Evolutionary conservation across 2,329 filamentous ascomycete species (phyloP).

Genomic region (Ploettnerulaceae sp.): DNA sequence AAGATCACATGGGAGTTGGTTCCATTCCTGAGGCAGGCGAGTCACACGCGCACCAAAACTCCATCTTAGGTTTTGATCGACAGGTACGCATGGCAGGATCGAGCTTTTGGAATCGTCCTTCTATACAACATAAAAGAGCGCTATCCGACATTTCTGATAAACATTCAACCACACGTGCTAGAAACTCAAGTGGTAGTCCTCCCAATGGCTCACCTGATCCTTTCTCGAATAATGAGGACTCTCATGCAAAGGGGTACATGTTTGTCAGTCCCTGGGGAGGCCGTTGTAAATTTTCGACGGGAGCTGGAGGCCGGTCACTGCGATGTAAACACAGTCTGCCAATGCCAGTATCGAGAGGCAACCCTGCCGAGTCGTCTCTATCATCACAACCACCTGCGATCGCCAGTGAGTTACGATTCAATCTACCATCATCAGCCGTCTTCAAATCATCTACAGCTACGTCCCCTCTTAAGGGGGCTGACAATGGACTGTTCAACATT

Average conservation of each 20-base stretch:
- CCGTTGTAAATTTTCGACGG: slow-evolving; percentile 78
- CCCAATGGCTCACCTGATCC: not conserved
- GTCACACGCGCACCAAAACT: slow-evolving; percentile 2
- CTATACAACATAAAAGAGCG: slow-evolving; percentile 25
- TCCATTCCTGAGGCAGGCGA: not conserved
- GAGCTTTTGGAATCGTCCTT: slow-evolving; percentile 26
- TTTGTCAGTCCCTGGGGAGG: slow-evolving; percentile 87
- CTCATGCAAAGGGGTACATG: slow-evolving; percentile 54
- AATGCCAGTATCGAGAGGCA: slow-evolving; percentile 34
- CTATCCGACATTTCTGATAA: slow-evolving; percentile 25
- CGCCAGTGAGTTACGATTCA: slow-evolving; percentile 86
- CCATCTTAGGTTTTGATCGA: slow-evolving; percentile 41
- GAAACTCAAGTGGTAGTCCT: slow-evolving; percentile 20
- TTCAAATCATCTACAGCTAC: slow-evolving; percentile 35
- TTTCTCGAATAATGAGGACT: slow-evolving; percentile 4
- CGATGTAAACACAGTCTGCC: slow-evolving; percentile 70
- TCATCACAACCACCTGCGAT: slow-evolving; percentile 20
- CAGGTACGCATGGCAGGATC: slow-evolving; percentile 50
- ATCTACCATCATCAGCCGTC: slow-evolving; percentile 61
- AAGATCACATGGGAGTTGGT: slow-evolving; percentile 7
- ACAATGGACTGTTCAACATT: slow-evolving; percentile 16
- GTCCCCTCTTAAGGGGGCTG: slow-evolving; percentile 16
- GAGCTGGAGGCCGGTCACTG: slow-evolving; percentile 67
- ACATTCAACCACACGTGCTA: slow-evolving; percentile 11
- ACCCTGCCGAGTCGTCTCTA: slow-evolving; percentile 11